phyloP scores from a whole-genome alignment of 2,329 filamentous ascomycete species.

The Xylaria sp. region DNA sequence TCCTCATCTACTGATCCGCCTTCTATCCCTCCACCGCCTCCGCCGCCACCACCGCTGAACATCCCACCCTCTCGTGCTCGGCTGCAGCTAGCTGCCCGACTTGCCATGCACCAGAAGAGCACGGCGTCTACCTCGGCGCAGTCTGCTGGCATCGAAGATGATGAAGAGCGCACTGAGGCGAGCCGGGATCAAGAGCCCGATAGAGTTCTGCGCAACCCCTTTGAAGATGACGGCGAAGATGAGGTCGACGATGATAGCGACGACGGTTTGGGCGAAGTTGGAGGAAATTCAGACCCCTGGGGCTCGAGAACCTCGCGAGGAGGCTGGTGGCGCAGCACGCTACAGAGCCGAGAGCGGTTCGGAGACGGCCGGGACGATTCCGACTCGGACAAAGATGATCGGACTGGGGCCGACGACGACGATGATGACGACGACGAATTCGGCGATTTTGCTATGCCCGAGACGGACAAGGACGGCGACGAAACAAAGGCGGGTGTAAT shows the following conservation, averaged over 20 bases:
- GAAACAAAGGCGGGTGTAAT: slow-evolving; percentile 53
- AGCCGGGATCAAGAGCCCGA: slow-evolving; percentile 39
- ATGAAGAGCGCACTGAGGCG: slow-evolving; percentile 52
- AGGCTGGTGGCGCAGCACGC: slow-evolving; percentile 62
- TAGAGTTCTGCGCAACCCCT: slow-evolving; percentile 49
- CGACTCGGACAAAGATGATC: slow-evolving; percentile 56
- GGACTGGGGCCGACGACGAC: slow-evolving; percentile 37
- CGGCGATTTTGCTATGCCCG: slow-evolving; percentile 75
- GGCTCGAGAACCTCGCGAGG: slow-evolving; percentile 51
- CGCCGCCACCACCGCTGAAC: slow-evolving; percentile 83
- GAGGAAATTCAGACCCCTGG: slow-evolving; percentile 52
- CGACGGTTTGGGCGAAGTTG: slow-evolving; percentile 52
- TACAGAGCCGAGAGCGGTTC: slow-evolving; percentile 51
- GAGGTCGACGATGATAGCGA: slow-evolving; percentile 63
- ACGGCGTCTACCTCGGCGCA: slow-evolving; percentile 56
- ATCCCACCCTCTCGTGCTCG: slow-evolving; percentile 87
- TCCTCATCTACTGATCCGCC: slow-evolving; percentile 64
- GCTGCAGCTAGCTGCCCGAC: slow-evolving; percentile 86
- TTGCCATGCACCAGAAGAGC: slow-evolving; percentile 79
- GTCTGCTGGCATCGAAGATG: slow-evolving; percentile 55
- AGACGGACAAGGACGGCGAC: slow-evolving; percentile 55
- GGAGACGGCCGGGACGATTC: slow-evolving; percentile 57
- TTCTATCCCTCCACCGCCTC: slow-evolving; percentile 68
- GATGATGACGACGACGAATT: slow-evolving; percentile 58
- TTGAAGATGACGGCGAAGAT: slow-evolving; percentile 61